Percentiles rank a stretch among this genome's conserved stretches.
Evolutionary conservation across 495 filamentous ascomycete genomes (phyloP).

Genomic region (Lineolata rhizophorae): DNA sequence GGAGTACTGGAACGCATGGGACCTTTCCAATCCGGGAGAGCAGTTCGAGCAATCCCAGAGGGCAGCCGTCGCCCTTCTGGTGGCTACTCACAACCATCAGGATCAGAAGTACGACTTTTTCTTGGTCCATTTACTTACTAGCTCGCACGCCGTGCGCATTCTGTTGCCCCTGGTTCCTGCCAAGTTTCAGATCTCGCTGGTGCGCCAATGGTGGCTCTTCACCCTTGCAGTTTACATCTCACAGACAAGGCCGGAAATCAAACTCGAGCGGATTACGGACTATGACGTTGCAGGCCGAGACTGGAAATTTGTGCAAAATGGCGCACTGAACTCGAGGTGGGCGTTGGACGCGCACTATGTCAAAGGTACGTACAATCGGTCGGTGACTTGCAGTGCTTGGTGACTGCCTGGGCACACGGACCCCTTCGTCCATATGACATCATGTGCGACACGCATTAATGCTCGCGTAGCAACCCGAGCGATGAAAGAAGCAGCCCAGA

Average conservation of each 20-base stretch:
- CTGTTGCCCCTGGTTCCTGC: constrained; percentile 57
- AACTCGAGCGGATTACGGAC: constrained; percentile 35
- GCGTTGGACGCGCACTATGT: constrained; percentile 62
- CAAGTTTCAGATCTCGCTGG: constrained; percentile 45
- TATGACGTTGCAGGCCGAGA: constrained; percentile 37
- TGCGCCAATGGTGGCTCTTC: constrained; percentile 78
- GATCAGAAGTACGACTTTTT: constrained; percentile 56
- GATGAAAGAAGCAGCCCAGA: constrained; percentile 48
- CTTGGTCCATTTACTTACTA: constrained; percentile 56
- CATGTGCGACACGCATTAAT: too few species aligned
- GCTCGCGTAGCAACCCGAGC: constrained; percentile 33
- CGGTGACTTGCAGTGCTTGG: too few species aligned
- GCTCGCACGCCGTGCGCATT: constrained; percentile 70
- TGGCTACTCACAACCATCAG: constrained; percentile 34
- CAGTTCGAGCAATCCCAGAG: constrained; percentile 63
- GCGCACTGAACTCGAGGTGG: constrained; percentile 40
- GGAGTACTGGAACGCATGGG: constrained; percentile 79
- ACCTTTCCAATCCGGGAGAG: constrained; percentile 36
- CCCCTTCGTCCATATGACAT: too few species aligned
- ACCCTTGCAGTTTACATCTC: constrained; percentile 55
- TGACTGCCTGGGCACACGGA: too few species aligned
- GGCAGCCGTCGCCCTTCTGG: constrained; percentile 48
- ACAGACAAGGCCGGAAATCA: constrained; percentile 47
- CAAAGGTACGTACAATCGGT: constrained; percentile 44
- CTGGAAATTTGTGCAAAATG: constrained; percentile 55